phyloP scores from a whole-genome alignment of 163 green algal genomes.

The Scenedesmus sp. region DNA sequence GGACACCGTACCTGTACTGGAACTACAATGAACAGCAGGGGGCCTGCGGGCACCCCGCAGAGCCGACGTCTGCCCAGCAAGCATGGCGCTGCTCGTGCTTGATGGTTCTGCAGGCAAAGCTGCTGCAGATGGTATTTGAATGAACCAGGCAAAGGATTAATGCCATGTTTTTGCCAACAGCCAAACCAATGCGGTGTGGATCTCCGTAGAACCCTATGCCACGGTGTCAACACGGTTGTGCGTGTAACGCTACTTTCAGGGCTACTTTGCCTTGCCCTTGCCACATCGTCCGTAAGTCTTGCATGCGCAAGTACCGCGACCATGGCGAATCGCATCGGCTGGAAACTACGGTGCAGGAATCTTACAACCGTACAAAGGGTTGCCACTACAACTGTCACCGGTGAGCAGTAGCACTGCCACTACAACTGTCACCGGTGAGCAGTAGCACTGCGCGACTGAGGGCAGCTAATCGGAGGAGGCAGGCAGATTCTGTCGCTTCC shows the following conservation, averaged over 20 bases:
- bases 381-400: too few species aligned
- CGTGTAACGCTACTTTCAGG: background rate
- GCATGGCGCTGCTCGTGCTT: background rate
- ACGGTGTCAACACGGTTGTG: background rate
- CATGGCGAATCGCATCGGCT: background rate
- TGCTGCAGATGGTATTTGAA: background rate
- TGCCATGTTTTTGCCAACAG: background rate
- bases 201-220: background rate
- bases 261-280: too few species aligned
- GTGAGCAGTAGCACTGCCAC: too few species aligned
- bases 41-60: slow-evolving; percentile 3
- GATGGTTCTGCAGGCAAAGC: background rate
- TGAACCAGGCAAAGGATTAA: too few species aligned
- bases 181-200: background rate
- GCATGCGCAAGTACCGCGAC: background rate
- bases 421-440: background rate
- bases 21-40: background rate
- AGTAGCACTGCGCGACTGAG: background rate
- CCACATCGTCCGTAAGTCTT: too few species aligned
- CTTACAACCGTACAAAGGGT: too few species aligned
- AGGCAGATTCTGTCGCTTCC: too few species aligned
- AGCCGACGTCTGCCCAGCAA: slow-evolving; percentile 9
- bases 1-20: background rate
- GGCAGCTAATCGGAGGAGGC: too few species aligned
- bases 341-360: too few species aligned